These are phyloP conservation scores for Cyberlindnera xishuangbannaensis DNA, from an alignment of 805 yeast genomes.

Conservation along the genomic window DNA sequence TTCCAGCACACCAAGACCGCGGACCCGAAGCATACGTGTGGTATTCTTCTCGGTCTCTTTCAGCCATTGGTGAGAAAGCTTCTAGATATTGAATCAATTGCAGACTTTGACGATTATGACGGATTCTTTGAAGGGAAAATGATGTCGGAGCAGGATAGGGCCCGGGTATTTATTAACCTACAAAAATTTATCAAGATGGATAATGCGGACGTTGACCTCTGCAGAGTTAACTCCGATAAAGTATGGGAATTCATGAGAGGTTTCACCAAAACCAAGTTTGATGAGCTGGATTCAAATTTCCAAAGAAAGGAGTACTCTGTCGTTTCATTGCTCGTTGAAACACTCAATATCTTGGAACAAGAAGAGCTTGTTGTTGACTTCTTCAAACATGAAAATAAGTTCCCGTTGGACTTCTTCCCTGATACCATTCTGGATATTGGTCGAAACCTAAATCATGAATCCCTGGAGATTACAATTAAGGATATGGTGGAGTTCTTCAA, in stretches of 20 bases:
- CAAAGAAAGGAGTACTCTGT: slow-evolving; percentile 17
- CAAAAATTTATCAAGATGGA: slow-evolving; percentile 18
- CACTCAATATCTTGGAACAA: slow-evolving; percentile 28
- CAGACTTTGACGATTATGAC: slow-evolving; percentile 13
- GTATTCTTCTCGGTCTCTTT: slow-evolving; percentile 6
- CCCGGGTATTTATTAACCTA: slow-evolving; percentile 17
- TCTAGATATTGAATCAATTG: slow-evolving; percentile 1
- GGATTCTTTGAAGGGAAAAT: slow-evolving; percentile 11
- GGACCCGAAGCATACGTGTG: slow-evolving; percentile 18
- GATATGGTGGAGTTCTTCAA: slow-evolving; percentile 29
- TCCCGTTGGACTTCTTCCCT: slow-evolving; percentile 28
- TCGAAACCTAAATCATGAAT: slow-evolving; percentile 18
- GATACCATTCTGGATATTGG: slow-evolving; percentile 21
- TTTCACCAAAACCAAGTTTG: slow-evolving; percentile 17
- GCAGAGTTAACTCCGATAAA: slow-evolving; percentile 5
- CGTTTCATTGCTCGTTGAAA: slow-evolving; percentile 21
- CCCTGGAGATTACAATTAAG: slow-evolving; percentile 21
- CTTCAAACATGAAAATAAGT: slow-evolving; percentile 33
- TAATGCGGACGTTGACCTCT: slow-evolving; percentile 15
- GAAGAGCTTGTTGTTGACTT: slow-evolving; percentile 34
- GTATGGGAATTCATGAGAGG: slow-evolving; percentile 9
- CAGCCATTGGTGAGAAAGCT: slow-evolving; percentile 12
- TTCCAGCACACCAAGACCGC: slow-evolving; percentile 16
- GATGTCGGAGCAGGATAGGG: slow-evolving; percentile 22
- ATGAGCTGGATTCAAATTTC: slow-evolving; percentile 18